Percentiles rank a stretch among this genome's conserved stretches.
These are phyloP conservation scores for Prunus mira DNA, from an alignment of 306 rosid species.

Conservation along the genomic window DNA sequence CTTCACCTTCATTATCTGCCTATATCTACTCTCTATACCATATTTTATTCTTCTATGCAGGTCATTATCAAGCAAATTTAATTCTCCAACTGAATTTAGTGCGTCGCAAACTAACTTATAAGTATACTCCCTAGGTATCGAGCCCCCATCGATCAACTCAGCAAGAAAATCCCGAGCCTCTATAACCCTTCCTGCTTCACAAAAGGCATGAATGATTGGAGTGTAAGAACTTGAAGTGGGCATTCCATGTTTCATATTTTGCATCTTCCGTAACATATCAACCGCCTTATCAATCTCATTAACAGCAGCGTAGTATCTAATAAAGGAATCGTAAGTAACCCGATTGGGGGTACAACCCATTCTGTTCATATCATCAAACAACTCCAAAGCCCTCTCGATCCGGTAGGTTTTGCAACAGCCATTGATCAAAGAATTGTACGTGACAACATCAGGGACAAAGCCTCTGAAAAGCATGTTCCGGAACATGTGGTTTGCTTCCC, in stretches of 20 bases:
- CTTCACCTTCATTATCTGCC: constrained; percentile 45
- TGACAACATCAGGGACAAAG: constrained; percentile 77
- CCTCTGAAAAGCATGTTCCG: constrained; percentile 79
- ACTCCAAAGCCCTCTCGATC: constrained; percentile 61
- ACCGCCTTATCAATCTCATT: constrained; percentile 77
- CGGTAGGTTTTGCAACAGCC: constrained; percentile 84
- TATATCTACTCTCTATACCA: constrained; percentile 53
- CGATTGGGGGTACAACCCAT: constrained; percentile 65
- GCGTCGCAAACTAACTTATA: constrained; percentile 58
- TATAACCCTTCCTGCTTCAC: constrained; percentile 59
- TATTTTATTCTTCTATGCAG: constrained; percentile 51
- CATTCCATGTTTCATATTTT: constrained; percentile 44
- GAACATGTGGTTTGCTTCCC: constrained; percentile 80
- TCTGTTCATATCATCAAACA: constrained; percentile 76
- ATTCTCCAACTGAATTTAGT: constrained; percentile 39
- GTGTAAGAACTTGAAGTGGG: constrained; percentile 72
- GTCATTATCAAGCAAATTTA: constrained; percentile 34
- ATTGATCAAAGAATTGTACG: constrained; percentile 77
- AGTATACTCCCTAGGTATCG: constrained; percentile 74
- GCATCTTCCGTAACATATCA: constrained; percentile 68
- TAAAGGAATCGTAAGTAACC: constrained; percentile 67
- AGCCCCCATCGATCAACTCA: constrained; percentile 72
- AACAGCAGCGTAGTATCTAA: constrained; percentile 71
- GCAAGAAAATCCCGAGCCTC: constrained; percentile 68
- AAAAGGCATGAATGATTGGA: constrained; percentile 70